Evolutionary conservation across 768 basidiomycete species (phyloP), one percentile per base, ranked within the genome.

Genomic region (Lactarius sanguifluus): DNA sequence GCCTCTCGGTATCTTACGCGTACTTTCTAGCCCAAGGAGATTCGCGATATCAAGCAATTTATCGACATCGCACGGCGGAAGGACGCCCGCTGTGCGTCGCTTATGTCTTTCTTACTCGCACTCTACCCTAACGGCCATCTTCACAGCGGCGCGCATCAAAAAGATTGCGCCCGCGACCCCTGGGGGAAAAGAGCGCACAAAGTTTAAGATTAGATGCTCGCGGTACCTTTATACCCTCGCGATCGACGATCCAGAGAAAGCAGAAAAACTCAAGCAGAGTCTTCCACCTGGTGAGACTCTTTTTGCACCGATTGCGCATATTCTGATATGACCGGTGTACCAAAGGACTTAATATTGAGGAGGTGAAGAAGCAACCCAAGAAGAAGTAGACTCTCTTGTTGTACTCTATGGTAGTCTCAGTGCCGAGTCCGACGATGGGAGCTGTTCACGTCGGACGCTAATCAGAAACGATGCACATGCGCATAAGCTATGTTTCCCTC

Each of bases 151-250:
- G 67, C 92, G 94, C 80, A 97, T 98, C 87, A 98, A 98, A 84
- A 97, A 96, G 84, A 90, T 89, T 68, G 82, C 85, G 66, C 81
- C 90, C 45, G 86, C 83, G 77, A 78, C 82, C 36, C 77, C 86
- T 40, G 83, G 84, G 59, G 89, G 86, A 73, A 93, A 93, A 81
- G 82, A 83, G 41, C 83, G 87, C 80, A 96, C 92, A 76, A 99
- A 98, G 82, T 98, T 98, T 88, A 99, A 99, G 86, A 87, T 99
- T 76, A 86, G 97, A 77, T 98, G 96, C 83, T 90, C 92, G 67
- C 86, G 92, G 77, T 95, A 95, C 79, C 89, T 96, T 68, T 99
- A 99, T 89, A 98, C 97, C n/a, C 86, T 98, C 70, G 86, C 88
- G 68, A 79, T 98, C 76, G 91, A 94, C 77, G 97, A 99, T 82